Base-by-base conservation (phyloP, 768 basidiomycete species). In the Boletus rubescentipes region DNA sequence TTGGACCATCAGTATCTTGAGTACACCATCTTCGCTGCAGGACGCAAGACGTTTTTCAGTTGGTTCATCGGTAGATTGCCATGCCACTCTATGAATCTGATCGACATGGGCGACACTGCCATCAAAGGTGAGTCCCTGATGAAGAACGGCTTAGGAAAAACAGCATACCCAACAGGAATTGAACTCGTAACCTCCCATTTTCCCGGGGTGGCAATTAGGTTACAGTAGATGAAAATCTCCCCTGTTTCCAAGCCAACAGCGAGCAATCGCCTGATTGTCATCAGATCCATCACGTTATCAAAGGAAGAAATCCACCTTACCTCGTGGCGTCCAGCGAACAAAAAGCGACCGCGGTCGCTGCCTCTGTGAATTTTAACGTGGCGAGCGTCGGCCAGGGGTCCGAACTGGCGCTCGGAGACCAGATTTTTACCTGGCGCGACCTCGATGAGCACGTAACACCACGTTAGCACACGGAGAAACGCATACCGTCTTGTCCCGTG, bases 1-100 rank as follows among this genome's bases (percentile, higher is more conserved):
- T 61, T 78, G 81, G 74, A 91, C 75, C 65, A 76, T 77, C 71
- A 85, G 74, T 75, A 96, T 78, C 71, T 85, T 88, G 72, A 95
- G 76, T 77, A 89, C 89, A 77, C 91, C 86, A 79, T 98, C 95
- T 75, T 96, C 93, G 70, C 91, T 91, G 64, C 92, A 92, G 54
- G 86, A 92, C 32, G 92, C 95, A 48, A 98, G 79, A 54, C 83
- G 77, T 52, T 71, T 73, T 50, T 62, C 55, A n/a, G 59, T 54
- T 11, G 55, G 59, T 30, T 67, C 59, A 8, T 57, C 61, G 14
- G 68, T 68, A 30, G 86, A 84, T 35, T 87, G 79, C 91, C 92
- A 98, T n/a, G 84, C 78, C 51, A 97, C 73, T 53, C 81, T 81
- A 61, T 94, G 84, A 46, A 98, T 80, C 51, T 92, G 87, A 57